Conservation (phyloP, 108 stramenopile genomes). For the Cyclostephanos invisitatus region DNA sequence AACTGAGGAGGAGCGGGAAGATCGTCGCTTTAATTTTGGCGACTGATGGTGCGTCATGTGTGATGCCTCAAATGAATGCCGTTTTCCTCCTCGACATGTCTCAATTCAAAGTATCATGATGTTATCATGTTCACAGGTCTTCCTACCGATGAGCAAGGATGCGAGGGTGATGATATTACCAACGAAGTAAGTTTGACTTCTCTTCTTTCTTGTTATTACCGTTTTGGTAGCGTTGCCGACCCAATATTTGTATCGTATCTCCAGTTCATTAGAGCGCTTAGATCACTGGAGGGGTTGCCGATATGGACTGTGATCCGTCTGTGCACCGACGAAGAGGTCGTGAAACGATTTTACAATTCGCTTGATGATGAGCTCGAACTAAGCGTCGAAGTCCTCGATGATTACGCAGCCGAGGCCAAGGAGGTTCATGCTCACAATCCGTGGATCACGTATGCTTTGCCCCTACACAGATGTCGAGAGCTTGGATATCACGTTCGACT, state of each 20-base stretch:
- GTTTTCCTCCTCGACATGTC: background rate
- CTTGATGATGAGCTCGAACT: slow-evolving; percentile 70
- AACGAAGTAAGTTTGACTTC: slow-evolving; percentile 10
- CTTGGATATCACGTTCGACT: slow-evolving; percentile 62
- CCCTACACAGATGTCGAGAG: slow-evolving; percentile 73
- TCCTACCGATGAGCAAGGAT: slow-evolving; percentile 50
- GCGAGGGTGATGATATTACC: slow-evolving; percentile 25
- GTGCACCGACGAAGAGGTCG: slow-evolving; percentile 76
- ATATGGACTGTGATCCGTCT: slow-evolving; percentile 77
- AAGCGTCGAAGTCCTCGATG: slow-evolving; percentile 79
- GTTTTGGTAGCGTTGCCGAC: background rate
- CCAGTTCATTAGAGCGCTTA: slow-evolving; percentile 45
- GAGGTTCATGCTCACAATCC: slow-evolving; percentile 71
- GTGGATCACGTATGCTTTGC: slow-evolving; percentile 72
- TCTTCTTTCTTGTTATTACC: background rate
- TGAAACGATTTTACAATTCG: slow-evolving; percentile 71
- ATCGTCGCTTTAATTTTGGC: slow-evolving; percentile 56
- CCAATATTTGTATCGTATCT: background rate
- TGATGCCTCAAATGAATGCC: background rate
- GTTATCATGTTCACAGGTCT: background rate
- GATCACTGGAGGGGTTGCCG: slow-evolving; percentile 66
- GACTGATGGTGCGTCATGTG: slow-evolving; percentile 47
- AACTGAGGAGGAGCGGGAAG: slow-evolving; percentile 40
- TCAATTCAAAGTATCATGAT: background rate
- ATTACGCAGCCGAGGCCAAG: slow-evolving; percentile 70